phyloP scores from a whole-genome alignment of 208 protist genomes.

The Trypanosomatidae sp. region DNA sequence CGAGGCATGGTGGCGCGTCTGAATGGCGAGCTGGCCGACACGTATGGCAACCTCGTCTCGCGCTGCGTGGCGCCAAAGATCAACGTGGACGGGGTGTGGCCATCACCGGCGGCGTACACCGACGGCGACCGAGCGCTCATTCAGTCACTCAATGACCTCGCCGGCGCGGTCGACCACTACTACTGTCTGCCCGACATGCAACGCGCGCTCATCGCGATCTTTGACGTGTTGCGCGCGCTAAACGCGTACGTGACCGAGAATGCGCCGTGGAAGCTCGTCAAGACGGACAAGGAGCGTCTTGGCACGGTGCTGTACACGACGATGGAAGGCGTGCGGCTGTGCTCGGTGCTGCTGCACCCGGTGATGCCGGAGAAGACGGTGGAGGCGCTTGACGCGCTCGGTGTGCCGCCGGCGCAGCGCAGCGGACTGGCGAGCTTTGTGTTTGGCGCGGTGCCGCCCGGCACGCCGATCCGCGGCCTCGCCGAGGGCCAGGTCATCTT shows the following conservation, averaged over 20 bases:
- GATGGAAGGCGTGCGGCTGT: constrained; percentile 83
- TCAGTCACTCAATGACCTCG: constrained; percentile 38
- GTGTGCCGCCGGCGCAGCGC: constrained; percentile 45
- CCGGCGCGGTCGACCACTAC: constrained; percentile 68
- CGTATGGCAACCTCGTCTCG: constrained; percentile 88
- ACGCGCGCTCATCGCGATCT: constrained; percentile 67
- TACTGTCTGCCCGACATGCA: constrained; percentile 82
- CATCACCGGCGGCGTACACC: constrained; percentile 46
- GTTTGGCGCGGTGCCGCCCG: constrained; percentile 48
- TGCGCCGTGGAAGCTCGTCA: constrained; percentile 88
- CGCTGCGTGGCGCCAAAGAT: constrained; percentile 77
- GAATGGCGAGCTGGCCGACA: constrained; percentile 91
- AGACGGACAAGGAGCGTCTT: constrained; percentile 53
- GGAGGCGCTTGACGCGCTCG: constrained; percentile 80
- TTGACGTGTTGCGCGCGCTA: constrained; percentile 70
- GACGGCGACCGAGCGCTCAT: constrained; percentile 47
- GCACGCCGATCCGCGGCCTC: constrained; percentile 31
- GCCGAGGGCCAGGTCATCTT: constrained; percentile 61
- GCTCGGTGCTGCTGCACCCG: constrained; percentile 64
- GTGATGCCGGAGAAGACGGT: constrained; percentile 67
- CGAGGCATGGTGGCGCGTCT: constrained; percentile 69
- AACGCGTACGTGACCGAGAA: constrained; percentile 89
- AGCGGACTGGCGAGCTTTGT: constrained; percentile 35
- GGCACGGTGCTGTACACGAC: constrained; percentile 83
- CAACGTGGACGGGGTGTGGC: constrained; percentile 64